Evolutionary conservation across 75 land plant species (phyloP).

Genomic region (Sequoiadendron giganteum): DNA sequence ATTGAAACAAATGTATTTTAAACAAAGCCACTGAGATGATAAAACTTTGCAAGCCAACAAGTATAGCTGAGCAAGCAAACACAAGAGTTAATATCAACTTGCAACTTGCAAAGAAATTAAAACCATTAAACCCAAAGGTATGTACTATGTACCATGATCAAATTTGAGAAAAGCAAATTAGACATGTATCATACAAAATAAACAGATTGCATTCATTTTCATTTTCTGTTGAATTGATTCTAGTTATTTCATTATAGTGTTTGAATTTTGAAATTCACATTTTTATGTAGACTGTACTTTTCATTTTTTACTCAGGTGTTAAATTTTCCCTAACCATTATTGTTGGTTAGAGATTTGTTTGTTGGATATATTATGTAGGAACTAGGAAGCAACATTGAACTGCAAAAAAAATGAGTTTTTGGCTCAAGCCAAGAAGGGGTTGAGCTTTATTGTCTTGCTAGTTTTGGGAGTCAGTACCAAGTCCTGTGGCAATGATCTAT

Average conservation of each 20-base stretch:
- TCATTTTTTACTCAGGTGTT: neutral
- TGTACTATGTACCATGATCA: neutral
- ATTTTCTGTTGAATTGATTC: neutral
- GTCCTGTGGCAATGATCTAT: neutral
- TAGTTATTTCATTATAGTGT: neutral
- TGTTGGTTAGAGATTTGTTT: neutral
- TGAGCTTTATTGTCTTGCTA: neutral
- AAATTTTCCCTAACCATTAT: neutral
- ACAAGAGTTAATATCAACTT: neutral
- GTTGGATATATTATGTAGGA: neutral
- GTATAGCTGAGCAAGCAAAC: neutral
- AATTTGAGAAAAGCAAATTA: neutral
- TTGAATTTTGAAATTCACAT: neutral
- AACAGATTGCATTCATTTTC: neutral
- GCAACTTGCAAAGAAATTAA: neutral
- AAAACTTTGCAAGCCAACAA: neutral
- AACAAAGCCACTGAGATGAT: neutral
- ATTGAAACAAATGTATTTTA: no score
- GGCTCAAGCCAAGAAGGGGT: neutral
- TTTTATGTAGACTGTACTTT: neutral
- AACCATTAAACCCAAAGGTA: neutral
- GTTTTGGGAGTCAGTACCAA: neutral
- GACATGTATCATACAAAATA: neutral
- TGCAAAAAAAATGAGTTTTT: neutral
- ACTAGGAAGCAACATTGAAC: neutral